These are phyloP conservation scores for Pterocarpus santalinus DNA, from an alignment of 306 rosid species.

Conservation along the genomic window DNA sequence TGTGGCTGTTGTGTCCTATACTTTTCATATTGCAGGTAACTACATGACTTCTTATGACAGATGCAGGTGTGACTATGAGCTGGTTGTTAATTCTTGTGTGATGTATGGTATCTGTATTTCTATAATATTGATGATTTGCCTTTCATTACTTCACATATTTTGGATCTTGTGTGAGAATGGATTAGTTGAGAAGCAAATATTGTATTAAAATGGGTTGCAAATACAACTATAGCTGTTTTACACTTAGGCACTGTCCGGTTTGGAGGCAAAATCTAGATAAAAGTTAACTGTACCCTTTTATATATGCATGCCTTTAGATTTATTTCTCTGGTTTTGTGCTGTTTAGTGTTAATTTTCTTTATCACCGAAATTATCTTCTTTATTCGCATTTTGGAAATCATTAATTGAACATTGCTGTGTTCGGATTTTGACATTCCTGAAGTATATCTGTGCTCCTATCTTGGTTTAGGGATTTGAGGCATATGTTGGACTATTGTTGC, in stretches of 20 bases:
- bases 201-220: constrained; percentile 8
- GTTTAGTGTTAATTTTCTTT: not conserved
- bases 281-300: not conserved
- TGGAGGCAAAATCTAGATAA: constrained; percentile 12
- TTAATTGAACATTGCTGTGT: constrained; percentile 26
- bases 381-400: constrained; percentile 17
- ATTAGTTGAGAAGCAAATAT: constrained; percentile 27
- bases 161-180: constrained; percentile 28
- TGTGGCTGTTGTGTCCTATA: constrained; percentile 94
- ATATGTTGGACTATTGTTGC: constrained; percentile 83
- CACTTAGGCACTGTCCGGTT: not conserved
- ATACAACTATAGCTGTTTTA: not conserved
- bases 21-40: constrained; percentile 92
- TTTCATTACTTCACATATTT: not conserved
- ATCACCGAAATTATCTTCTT: not conserved
- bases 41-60: constrained; percentile 30
- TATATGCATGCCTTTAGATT: not conserved
- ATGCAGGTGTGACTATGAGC: constrained; percentile 24
- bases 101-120: not conserved
- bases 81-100: not conserved
- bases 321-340: constrained; percentile 10
- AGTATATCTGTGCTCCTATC: constrained; percentile 32
- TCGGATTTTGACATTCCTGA: constrained; percentile 28
- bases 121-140: constrained; percentile 22
- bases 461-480: constrained; percentile 89